These are phyloP conservation scores for Suhomyces sp. DNA, from an alignment of 805 yeast genomes.

Conservation along the genomic window DNA sequence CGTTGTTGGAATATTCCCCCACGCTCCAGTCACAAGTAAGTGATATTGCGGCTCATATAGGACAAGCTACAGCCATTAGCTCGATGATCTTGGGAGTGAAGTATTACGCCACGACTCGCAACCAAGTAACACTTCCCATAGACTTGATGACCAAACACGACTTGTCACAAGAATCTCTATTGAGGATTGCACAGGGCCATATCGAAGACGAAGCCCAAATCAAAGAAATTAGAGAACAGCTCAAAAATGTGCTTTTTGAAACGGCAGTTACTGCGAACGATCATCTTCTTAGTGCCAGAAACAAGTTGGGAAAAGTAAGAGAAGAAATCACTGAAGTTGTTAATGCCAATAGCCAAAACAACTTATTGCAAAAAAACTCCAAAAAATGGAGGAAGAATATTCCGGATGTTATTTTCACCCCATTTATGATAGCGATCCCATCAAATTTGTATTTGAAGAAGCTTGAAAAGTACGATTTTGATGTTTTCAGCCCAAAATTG, in stretches of 20 bases:
- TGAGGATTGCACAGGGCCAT: conserved; percentile 49
- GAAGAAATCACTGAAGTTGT: conserved; percentile 35
- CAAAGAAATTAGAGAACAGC: conserved; percentile 27
- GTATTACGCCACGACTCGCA: conserved; percentile 52
- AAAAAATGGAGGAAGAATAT: conserved; percentile 44
- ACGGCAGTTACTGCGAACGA: conserved; percentile 78
- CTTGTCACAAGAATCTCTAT: conserved; percentile 63
- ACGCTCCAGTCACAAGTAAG: conserved; percentile 45
- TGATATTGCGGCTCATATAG: conserved; percentile 75
- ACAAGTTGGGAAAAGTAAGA: conserved; percentile 45
- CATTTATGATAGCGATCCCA: conserved; percentile 68
- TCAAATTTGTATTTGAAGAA: conserved; percentile 58
- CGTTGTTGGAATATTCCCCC: conserved; percentile 47
- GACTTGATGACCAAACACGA: conserved; percentile 53
- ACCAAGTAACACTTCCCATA: conserved; percentile 60
- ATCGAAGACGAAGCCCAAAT: conserved; percentile 24
- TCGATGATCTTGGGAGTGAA: conserved; percentile 59
- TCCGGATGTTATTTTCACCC: conserved; percentile 66
- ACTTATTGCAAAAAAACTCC: conserved; percentile 23
- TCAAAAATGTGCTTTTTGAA: conserved; percentile 64
- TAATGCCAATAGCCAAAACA: conserved; percentile 18
- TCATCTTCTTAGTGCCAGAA: conserved; percentile 67
- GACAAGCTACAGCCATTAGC: conserved; percentile 76
- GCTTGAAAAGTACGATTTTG: conserved; percentile 65
- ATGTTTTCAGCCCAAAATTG: conserved; percentile 47